Percentiles rank a stretch among this genome's conserved stretches.
Conservation (phyloP, 2,329 filamentous ascomycete genomes). For the Dothideomycetes sp. region DNA sequence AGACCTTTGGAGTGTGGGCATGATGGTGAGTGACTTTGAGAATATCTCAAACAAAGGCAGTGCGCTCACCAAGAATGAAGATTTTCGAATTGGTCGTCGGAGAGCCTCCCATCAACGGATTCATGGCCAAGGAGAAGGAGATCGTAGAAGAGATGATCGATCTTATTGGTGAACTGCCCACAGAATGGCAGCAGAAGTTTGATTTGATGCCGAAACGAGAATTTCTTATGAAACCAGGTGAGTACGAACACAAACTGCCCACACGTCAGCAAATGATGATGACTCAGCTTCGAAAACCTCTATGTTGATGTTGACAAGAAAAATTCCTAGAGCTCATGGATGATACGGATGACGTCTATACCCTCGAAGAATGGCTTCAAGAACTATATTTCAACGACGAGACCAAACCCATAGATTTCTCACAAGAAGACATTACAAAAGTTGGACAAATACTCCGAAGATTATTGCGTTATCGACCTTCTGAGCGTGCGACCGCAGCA, state of each 20-base stretch:
- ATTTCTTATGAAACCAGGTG: conserved; percentile 5
- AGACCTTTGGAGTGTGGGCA: conserved; percentile 33
- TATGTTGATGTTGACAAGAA: too few relatives aligned
- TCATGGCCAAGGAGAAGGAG: conserved; percentile 26
- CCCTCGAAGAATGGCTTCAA: conserved; percentile 31
- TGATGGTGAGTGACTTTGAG: conserved; percentile 21
- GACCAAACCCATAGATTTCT: conserved; percentile 9
- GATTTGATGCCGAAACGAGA: conserved; percentile 4
- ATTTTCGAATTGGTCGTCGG: conserved; percentile 33
- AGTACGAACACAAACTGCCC: background rate
- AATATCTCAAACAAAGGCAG: background rate
- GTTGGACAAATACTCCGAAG: background rate
- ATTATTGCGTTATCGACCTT: background rate
- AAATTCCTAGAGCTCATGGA: background rate
- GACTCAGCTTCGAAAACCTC: too few relatives aligned
- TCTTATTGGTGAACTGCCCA: conserved; percentile 25
- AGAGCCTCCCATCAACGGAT: conserved; percentile 31
- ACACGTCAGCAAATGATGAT: background rate
- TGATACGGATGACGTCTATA: conserved; percentile 13
- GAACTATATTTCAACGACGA: conserved; percentile 30
- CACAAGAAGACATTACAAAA: background rate
- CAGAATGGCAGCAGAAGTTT: conserved; percentile 24
- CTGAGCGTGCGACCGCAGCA: background rate
- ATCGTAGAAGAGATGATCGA: conserved; percentile 31
- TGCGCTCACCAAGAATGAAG: background rate